phyloP scores from a whole-genome alignment of 148 eudicot species.

The Euryodendron excelsum region DNA sequence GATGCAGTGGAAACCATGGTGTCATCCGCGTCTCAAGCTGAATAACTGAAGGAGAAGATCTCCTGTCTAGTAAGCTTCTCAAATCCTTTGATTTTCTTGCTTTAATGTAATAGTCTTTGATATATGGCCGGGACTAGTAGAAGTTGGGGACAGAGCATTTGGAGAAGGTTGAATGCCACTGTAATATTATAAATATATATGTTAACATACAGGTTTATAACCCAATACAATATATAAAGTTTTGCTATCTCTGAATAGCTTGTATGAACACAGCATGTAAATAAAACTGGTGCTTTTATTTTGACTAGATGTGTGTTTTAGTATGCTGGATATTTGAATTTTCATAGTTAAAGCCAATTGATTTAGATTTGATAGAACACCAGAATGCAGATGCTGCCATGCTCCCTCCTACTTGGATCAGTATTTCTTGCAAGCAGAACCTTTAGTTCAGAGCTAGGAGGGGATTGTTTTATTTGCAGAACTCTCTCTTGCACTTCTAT shows the following conservation, averaged over 20 bases:
- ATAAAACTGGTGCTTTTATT: background rate
- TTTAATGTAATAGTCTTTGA: background rate
- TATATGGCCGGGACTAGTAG: background rate
- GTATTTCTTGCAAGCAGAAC: too few species aligned
- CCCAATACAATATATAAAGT: background rate
- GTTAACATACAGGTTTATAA: background rate
- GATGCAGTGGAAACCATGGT: conserved; percentile 24
- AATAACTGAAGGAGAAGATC: conserved; percentile 14
- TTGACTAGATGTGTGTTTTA: too few species aligned
- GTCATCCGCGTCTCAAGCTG: conserved; percentile 17
- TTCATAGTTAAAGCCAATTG: background rate
- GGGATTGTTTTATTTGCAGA: too few species aligned
- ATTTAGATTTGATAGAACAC: background rate
- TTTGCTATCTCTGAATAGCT: background rate
- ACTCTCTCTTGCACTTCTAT: too few species aligned
- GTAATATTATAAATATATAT: background rate
- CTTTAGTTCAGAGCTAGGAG: too few species aligned
- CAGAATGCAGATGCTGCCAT: background rate
- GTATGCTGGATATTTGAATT: background rate
- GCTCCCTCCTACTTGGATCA: too few species aligned
- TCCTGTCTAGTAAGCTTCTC: conserved; percentile 1
- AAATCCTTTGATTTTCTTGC: conserved; percentile 4
- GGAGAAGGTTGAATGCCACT: background rate
- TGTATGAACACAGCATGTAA: background rate
- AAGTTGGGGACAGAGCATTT: background rate